These are phyloP conservation scores for Globisporangium nagaii DNA, from an alignment of 352 stramenopile genomes.

Conservation along the genomic window DNA sequence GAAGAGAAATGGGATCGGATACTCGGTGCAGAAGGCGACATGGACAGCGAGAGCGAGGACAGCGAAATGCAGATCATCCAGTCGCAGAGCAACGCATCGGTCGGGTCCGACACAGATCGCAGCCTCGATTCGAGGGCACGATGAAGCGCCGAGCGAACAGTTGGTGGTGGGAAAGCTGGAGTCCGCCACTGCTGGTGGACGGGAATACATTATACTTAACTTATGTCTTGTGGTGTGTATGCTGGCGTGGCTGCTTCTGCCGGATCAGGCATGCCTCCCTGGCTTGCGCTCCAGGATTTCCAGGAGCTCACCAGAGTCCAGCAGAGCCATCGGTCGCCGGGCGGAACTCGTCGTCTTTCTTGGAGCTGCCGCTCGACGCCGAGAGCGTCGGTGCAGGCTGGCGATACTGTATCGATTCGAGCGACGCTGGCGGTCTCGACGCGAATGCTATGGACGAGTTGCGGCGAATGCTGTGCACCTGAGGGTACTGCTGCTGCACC, in stretches of 20 bases:
- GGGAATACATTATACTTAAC: slow-evolving; percentile 14
- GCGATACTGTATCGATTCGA: slow-evolving; percentile 8
- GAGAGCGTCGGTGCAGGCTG: slow-evolving; percentile 10
- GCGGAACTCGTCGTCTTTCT: slow-evolving; percentile 51
- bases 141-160: background rate
- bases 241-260: background rate
- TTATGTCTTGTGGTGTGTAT: slow-evolving; percentile 3
- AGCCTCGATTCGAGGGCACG: background rate
- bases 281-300: no score
- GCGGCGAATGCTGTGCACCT: background rate
- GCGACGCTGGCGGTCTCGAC: background rate
- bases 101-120: background rate
- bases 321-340: slow-evolving; percentile 25
- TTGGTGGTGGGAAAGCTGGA: slow-evolving; percentile 2
- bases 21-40: slow-evolving; percentile 32
- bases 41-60: background rate
- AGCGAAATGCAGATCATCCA: slow-evolving; percentile 4
- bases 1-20: slow-evolving; percentile 81
- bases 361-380: slow-evolving; percentile 16
- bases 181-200: background rate
- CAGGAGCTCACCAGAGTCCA: slow-evolving; percentile 6
- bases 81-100: slow-evolving; percentile 4
- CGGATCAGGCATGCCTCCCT: background rate
- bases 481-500: background rate
- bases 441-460: slow-evolving; percentile 6